phyloP scores from a whole-genome alignment of 108 stramenopile species.

The Skeletonema marinoi region DNA sequence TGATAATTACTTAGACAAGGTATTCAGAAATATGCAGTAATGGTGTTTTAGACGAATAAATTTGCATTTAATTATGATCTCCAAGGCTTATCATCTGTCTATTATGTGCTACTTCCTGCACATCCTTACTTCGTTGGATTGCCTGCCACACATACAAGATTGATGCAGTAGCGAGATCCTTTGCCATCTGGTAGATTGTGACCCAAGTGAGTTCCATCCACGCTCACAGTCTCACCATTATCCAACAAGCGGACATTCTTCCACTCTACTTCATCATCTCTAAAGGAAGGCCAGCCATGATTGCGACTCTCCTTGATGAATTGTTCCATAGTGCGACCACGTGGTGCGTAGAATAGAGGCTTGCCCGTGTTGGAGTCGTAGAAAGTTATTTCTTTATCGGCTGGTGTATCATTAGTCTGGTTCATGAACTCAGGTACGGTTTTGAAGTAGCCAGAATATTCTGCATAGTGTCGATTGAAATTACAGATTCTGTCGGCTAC shows the following conservation, averaged over 20 bases:
- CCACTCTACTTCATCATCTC: constrained; percentile 85
- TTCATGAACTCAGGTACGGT: constrained; percentile 61
- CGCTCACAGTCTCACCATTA: constrained; percentile 90
- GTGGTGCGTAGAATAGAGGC: constrained; percentile 72
- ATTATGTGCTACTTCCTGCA: not conserved
- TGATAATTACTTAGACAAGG: too few species aligned
- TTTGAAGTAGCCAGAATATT: constrained; percentile 83
- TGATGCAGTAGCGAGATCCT: constrained; percentile 68
- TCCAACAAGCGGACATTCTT: constrained; percentile 81
- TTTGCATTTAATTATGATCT: too few species aligned
- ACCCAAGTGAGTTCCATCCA: constrained; percentile 78
- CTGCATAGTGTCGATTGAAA: constrained; percentile 89
- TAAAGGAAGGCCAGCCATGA: constrained; percentile 90
- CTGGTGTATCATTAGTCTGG: constrained; percentile 27
- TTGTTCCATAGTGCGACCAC: constrained; percentile 65
- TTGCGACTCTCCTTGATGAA: constrained; percentile 62
- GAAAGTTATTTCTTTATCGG: constrained; percentile 51
- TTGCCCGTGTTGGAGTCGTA: constrained; percentile 89
- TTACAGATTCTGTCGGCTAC: constrained; percentile 85
- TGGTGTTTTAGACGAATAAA: too few species aligned
- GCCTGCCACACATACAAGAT: constrained; percentile 72
- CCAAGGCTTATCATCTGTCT: not conserved
- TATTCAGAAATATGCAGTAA: too few species aligned
- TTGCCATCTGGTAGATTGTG: not conserved
- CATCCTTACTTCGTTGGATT: constrained; percentile 11